Base-by-base conservation (phyloP, 2,329 filamentous ascomycete genomes). In the Daldinia sp. region DNA sequence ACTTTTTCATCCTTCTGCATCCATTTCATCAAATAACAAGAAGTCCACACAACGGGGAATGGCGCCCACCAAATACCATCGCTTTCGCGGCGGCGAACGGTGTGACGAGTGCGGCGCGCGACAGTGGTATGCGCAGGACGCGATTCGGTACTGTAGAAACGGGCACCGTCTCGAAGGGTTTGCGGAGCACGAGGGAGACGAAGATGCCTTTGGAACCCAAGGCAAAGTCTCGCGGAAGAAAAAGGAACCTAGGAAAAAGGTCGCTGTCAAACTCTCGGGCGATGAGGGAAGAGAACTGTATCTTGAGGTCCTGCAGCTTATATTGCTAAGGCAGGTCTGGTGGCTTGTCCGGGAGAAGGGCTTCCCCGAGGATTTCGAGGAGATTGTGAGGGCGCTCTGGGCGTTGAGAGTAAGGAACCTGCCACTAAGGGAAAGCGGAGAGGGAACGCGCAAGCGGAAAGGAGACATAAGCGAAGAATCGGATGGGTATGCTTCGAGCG, bases 341-440 rank as follows among this genome's bases (percentile, higher is more conserved):
- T 94, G 91, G 85, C 83, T 98, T 33, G 83, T 97, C 13, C 82
- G 87, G 23, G 82, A 85, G 5, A 89, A 90, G 77, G 86, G 87
- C 0, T 85, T 96, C 54, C 90, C 91, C 1, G 79, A 83, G 4
- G 91, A 97, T 74, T 84, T 98, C 12, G 93, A 97, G 83, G 90
- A 83, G 6, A 84, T 97, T 9, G 89, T 97, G 4, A 88, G 90
- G 65, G 94, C 97, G 77, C 86, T 99, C 13, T 99, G 96, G 95
- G 86, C 90, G 59, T 81, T 98, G 57, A 88, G 93, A 4, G 82
- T 85, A 2, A 81, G 86, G 41, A 75, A 78, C 58, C 83, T 94
- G 41, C 84, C 87, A 53, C 81, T 93, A 23, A 82, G 82, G 54
- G 78, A 79, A 73, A 83, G 70, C 37, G 82, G 79, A 51, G 80